Evolutionary conservation across 441 rosid genomes (phyloP).

Genomic region (Mallotus repandus): DNA sequence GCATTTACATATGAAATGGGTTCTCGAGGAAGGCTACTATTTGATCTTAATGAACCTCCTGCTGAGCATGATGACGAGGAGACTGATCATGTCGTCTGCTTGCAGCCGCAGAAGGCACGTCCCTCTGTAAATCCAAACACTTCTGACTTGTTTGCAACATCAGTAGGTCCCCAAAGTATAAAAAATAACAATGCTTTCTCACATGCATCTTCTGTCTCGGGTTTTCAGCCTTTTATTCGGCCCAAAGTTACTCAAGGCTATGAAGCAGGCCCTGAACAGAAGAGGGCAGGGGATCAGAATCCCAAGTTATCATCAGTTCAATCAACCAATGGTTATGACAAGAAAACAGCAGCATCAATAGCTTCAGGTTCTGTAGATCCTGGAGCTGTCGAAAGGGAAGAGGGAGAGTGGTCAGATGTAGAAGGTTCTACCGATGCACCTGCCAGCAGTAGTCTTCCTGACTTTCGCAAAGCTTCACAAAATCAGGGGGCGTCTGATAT

Average conservation of each 20-base stretch:
- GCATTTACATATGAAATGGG: slow-evolving; percentile 85
- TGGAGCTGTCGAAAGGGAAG: slow-evolving; percentile 73
- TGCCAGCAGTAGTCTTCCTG: slow-evolving; percentile 30
- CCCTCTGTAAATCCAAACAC: slow-evolving; percentile 45
- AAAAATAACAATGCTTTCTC: slow-evolving; percentile 61
- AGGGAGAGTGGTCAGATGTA: slow-evolving; percentile 92
- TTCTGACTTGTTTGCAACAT: slow-evolving; percentile 51
- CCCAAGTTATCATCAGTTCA: slow-evolving; percentile 34
- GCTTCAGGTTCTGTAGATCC: slow-evolving; percentile 38
- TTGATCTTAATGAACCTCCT: slow-evolving; percentile 99
- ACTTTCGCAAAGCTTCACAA: slow-evolving; percentile 39
- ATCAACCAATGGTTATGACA: slow-evolving; percentile 33
- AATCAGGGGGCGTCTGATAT: slow-evolving; percentile 30
- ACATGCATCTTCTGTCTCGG: slow-evolving; percentile 75
- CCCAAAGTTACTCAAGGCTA: slow-evolving; percentile 33
- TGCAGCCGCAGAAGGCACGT: slow-evolving; percentile 57
- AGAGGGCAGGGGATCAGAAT: slow-evolving; percentile 35
- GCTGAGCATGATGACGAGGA: slow-evolving; percentile 67
- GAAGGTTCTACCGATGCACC: slow-evolving; percentile 53
- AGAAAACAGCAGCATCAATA: slow-evolving; percentile 30
- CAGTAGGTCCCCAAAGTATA: slow-evolving; percentile 48
- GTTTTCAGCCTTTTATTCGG: slow-evolving; percentile 90
- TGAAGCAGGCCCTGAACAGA: slow-evolving; percentile 41
- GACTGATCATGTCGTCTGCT: slow-evolving; percentile 40
- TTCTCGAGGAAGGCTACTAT: slow-evolving; percentile 72